phyloP scores from a whole-genome alignment of 345 rosid species.

The Syzygium grande region DNA sequence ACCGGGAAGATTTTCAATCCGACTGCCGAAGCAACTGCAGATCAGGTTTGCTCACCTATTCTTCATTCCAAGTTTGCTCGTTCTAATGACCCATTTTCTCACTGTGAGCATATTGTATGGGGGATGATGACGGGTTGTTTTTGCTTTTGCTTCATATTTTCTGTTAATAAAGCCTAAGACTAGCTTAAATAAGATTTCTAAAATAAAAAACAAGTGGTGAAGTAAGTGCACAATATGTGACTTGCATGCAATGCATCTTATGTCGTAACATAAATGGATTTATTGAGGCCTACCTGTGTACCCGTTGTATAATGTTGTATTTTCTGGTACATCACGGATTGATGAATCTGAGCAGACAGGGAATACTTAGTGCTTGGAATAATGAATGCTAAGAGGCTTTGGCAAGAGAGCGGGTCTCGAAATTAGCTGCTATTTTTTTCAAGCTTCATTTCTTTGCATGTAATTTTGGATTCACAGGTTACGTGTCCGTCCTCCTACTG shows the following conservation, averaged over 20 bases:
- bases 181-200: background rate
- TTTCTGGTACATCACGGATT: background rate
- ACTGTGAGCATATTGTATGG: background rate
- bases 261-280: background rate
- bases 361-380: background rate
- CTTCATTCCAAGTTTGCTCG: background rate
- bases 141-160: background rate
- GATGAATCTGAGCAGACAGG: background rate
- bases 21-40: constrained; percentile 15
- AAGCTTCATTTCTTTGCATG: background rate
- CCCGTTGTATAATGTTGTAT: background rate
- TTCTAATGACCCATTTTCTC: background rate
- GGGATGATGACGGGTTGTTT: background rate
- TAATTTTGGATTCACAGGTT: background rate
- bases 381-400: background rate
- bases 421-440: background rate
- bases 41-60: constrained; percentile 32
- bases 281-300: background rate
- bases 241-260: background rate
- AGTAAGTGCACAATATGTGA: background rate
- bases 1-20: constrained; percentile 73
- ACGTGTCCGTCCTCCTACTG: background rate
- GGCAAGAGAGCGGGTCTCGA: background rate
- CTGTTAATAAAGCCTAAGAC: background rate
- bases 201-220: background rate